Percentiles rank a stretch among this genome's conserved stretches.
These are phyloP conservation scores for Vicia faba DNA, from an alignment of 306 rosid genomes.

Conservation along the genomic window DNA sequence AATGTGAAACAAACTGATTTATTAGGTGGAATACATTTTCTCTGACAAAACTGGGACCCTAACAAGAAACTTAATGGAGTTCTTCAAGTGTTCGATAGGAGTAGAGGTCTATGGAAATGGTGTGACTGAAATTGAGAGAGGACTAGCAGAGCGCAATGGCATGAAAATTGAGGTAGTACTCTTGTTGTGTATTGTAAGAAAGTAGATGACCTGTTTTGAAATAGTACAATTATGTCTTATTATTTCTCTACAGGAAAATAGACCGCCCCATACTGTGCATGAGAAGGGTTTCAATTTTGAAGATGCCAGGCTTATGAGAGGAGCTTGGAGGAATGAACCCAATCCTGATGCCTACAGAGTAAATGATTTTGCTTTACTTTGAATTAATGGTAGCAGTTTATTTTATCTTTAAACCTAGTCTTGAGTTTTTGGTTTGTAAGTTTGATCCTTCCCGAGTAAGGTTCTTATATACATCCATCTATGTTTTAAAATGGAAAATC, in stretches of 20 bases:
- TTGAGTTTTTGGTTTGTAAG: constrained; percentile 26
- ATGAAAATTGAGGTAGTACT: constrained; percentile 59
- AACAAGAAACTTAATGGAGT: constrained; percentile 96
- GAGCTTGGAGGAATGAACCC: constrained; percentile 98
- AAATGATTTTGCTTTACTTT: constrained; percentile 36
- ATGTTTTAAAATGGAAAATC: constrained; percentile 9
- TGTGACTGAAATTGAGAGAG: constrained; percentile 90
- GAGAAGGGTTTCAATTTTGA: constrained; percentile 93
- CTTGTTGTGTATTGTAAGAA: constrained; percentile 23
- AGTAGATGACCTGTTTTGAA: constrained; percentile 1
- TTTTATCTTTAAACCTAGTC: constrained; percentile 20
- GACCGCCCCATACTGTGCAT: constrained; percentile 54
- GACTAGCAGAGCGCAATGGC: constrained; percentile 73
- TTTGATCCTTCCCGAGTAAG: constrained; percentile 24
- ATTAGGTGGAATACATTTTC: constrained; percentile 95
- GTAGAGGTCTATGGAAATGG: constrained; percentile 92
- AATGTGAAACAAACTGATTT: constrained; percentile 29
- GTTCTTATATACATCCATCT: constrained; percentile 17
- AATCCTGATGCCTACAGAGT: constrained; percentile 91
- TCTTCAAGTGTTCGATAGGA: constrained; percentile 99
- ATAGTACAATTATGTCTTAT: constrained; percentile 13
- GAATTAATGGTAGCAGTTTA: constrained; percentile 8
- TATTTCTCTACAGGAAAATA: constrained; percentile 54
- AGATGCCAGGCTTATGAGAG: constrained; percentile 84
- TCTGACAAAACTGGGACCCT: constrained; percentile 99